Conservation (phyloP, 768 basidiomycete species). For the Pluteus cervinus region DNA sequence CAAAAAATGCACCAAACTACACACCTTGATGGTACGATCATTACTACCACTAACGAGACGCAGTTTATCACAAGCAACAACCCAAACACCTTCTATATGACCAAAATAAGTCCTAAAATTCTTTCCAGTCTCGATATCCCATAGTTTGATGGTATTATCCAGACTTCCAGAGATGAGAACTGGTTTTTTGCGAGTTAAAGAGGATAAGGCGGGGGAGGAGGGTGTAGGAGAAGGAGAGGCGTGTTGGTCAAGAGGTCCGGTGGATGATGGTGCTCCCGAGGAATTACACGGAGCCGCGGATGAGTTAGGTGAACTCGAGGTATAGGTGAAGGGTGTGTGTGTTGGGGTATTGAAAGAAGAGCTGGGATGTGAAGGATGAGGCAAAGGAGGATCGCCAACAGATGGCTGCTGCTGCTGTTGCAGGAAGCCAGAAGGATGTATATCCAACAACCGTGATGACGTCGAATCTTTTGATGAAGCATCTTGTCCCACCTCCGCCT, state of each 20-base stretch:
- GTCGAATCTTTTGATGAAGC: constrained; percentile 4
- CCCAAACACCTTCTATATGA: constrained; percentile 98
- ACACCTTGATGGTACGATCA: constrained; percentile 94
- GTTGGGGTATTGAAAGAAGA: too few relatives aligned
- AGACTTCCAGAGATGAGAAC: constrained; percentile 84
- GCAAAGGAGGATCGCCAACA: too few relatives aligned
- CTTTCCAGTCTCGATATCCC: constrained; percentile 89
- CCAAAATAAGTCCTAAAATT: constrained; percentile 84
- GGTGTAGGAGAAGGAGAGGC: background rate
- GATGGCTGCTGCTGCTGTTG: constrained; percentile 3
- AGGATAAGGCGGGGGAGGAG: background rate
- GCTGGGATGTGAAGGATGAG: too few relatives aligned
- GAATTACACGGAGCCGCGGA: background rate
- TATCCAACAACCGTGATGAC: too few relatives aligned
- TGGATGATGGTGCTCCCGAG: too few relatives aligned
- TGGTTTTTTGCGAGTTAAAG: constrained; percentile 41
- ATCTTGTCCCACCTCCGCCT: constrained; percentile 14
- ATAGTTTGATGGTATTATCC: constrained; percentile 93
- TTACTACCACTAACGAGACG: constrained; percentile 91
- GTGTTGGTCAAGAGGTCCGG: background rate
- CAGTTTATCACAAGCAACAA: constrained; percentile 87
- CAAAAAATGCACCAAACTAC: constrained; percentile 15
- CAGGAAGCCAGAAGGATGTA: too few relatives aligned
- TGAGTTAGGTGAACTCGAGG: too few relatives aligned
- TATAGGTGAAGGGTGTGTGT: too few relatives aligned